Evolutionary conservation across 2,329 filamentous ascomycete species (phyloP).

Genomic region (Alternaria longipes): DNA sequence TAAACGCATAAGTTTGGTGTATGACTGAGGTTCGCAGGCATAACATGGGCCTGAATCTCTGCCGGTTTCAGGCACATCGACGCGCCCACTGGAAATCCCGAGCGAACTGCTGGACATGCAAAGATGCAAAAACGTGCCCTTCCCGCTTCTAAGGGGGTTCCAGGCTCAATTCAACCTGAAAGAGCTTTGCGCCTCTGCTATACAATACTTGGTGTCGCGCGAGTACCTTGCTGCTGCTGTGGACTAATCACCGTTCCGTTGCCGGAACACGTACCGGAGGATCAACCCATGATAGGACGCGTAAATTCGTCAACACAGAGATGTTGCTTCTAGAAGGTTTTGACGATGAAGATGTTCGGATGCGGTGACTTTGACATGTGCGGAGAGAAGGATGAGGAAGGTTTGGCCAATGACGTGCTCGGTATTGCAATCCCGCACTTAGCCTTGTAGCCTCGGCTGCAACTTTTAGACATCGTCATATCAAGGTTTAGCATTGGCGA

Average conservation of each 20-base stretch:
- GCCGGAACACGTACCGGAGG: neutral
- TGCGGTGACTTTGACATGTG: slow-evolving; percentile 1
- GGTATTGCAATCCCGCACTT: slow-evolving; percentile 34
- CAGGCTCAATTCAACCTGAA: neutral
- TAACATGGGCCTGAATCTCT: slow-evolving; percentile 39
- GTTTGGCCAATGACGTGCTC: slow-evolving; percentile 31
- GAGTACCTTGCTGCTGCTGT: neutral
- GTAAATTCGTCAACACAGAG: neutral
- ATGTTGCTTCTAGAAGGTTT: neutral
- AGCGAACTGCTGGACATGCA: neutral
- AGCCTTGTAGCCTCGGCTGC: slow-evolving; percentile 38
- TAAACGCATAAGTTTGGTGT: slow-evolving; percentile 51
- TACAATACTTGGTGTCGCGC: neutral
- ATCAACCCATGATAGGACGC: neutral
- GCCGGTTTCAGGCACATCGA: slow-evolving; percentile 43
- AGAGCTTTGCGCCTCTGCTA: neutral
- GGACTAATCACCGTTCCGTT: neutral
- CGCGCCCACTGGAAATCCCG: slow-evolving; percentile 12
- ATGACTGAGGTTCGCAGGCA: slow-evolving; percentile 39
- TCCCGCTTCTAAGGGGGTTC: neutral
- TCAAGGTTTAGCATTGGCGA: slow-evolving; percentile 24
- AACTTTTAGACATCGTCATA: slow-evolving; percentile 38
- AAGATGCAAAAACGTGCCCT: neutral
- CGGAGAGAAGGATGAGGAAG: neutral
- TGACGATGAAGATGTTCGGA: neutral